phyloP scores from a whole-genome alignment of 2,329 filamentous ascomycete genomes.

The Clarireedia hainanense region DNA sequence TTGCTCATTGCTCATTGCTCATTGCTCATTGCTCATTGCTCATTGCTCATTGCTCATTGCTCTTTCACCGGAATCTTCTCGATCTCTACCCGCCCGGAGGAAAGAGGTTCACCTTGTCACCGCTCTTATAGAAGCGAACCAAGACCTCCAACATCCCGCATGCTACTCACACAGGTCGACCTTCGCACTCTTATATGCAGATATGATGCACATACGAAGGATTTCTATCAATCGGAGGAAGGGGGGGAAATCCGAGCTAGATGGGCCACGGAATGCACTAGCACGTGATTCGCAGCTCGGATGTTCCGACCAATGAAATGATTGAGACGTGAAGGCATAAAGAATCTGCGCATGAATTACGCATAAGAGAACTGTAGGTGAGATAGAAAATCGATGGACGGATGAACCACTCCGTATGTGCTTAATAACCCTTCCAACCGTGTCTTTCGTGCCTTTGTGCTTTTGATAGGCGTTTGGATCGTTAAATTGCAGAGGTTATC shows the following conservation, averaged over 20 bases:
- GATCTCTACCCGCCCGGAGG: too few relatives aligned
- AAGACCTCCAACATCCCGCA: neutral
- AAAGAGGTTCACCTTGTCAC: neutral
- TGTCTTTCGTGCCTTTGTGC: neutral
- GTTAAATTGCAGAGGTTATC: constrained; percentile 4
- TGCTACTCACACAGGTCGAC: neutral
- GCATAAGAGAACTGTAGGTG: constrained; percentile 8
- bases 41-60: too few relatives aligned
- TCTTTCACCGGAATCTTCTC: too few relatives aligned
- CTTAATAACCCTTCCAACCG: neutral
- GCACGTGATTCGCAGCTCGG: neutral
- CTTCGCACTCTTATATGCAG: neutral
- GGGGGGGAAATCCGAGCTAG: constrained; percentile 6
- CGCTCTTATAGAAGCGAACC: neutral
- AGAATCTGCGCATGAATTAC: neutral
- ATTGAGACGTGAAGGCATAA: neutral
- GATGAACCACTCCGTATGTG: constrained; percentile 3
- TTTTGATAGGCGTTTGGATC: neutral
- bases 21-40: too few relatives aligned
- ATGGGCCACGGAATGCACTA: neutral
- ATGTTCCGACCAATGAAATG: neutral
- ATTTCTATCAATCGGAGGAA: neutral
- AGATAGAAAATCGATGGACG: constrained; percentile 7
- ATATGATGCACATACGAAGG: neutral
- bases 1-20: too few relatives aligned